These are phyloP conservation scores for Pichia exigua DNA, from an alignment of 805 yeast species.

Conservation along the genomic window DNA sequence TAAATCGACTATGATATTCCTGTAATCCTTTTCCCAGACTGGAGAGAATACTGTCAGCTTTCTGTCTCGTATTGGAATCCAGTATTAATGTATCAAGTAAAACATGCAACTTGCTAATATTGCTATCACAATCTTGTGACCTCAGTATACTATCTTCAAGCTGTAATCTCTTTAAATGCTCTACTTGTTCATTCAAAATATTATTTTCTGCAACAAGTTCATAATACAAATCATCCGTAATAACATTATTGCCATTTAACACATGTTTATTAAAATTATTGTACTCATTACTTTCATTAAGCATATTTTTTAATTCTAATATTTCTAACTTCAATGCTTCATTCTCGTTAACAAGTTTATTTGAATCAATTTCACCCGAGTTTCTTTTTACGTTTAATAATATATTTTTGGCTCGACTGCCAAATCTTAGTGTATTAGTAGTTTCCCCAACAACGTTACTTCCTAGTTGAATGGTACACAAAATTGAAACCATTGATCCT, in stretches of 20 bases:
- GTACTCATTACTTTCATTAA: background rate
- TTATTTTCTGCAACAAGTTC: conserved; percentile 54
- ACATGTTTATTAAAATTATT: background rate
- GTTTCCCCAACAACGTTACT: conserved; percentile 64
- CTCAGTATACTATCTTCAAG: conserved; percentile 21
- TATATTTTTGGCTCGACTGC: conserved; percentile 87
- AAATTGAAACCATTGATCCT: conserved; percentile 68
- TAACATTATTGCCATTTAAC: conserved; percentile 23
- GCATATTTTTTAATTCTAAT: conserved; percentile 19
- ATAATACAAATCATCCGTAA: conserved; percentile 12
- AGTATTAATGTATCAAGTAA: background rate
- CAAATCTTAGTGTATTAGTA: conserved; percentile 80
- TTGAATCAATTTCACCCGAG: conserved; percentile 44
- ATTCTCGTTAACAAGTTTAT: conserved; percentile 49
- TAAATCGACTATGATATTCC: conserved; percentile 2
- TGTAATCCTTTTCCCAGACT: background rate
- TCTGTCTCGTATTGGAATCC: background rate
- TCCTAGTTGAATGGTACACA: conserved; percentile 79
- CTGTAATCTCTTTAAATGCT: conserved; percentile 57
- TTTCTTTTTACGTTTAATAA: conserved; percentile 56
- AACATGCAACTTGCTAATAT: background rate
- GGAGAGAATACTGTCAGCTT: background rate
- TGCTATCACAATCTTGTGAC: background rate
- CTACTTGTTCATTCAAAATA: conserved; percentile 57
- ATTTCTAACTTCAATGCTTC: conserved; percentile 54